Base-by-base conservation (phyloP, 371 early-diverging fungal species). In the Actinomortierella ambigua region DNA sequence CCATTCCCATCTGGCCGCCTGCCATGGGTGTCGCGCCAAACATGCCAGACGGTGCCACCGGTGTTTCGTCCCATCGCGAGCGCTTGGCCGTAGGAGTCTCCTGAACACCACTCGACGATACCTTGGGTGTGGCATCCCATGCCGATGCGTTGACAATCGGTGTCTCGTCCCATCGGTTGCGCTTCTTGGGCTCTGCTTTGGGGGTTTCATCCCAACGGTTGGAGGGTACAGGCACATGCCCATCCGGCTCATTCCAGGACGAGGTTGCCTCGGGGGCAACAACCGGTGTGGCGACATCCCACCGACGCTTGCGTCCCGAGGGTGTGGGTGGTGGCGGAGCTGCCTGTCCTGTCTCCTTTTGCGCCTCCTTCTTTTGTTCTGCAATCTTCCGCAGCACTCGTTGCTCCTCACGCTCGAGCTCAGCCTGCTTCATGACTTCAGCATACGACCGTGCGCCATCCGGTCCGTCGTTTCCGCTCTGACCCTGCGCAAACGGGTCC, bases 41-140 rank as follows among this genome's bases (percentile, higher is more conserved):
- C 69, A 82, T 83, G 22, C 80, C 78, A 18, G 85, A 86, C 0
- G 79, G 61, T 23, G 82, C 76, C 11, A 83, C 85, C 7, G 93
- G 94, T 13, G 94, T 94, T 50, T 91, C 93, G 63, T 94, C 94
- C 94, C 94, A 94, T 17, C 93, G 79, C 2, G 89, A 89, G 42
- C 93, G 78, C 57, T 84, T 88, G 8, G 81, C 61, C 6, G 79
- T 77, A 17, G 87, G 86, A 44, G 85, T 85, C 29, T 82, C 88
- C 5, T 63, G 57, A 24, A 61, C 69, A 23, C 49, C 61, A 11
- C 41, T 55, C 3, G 53, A 28, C 9, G 63, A 52, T 3, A 58
- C 66, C 40, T 65, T 73, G 8, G 91, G 90, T n/a, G 92, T 91
- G 13, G 90, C 89, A 58, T 89, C 88, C 90, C 91, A 88, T 15